A percentile compares a stretch with the other conserved stretches of the same genome.
Conservation (phyloP, 2,329 filamentous ascomycete genomes). For the Pyricularia sp. region DNA sequence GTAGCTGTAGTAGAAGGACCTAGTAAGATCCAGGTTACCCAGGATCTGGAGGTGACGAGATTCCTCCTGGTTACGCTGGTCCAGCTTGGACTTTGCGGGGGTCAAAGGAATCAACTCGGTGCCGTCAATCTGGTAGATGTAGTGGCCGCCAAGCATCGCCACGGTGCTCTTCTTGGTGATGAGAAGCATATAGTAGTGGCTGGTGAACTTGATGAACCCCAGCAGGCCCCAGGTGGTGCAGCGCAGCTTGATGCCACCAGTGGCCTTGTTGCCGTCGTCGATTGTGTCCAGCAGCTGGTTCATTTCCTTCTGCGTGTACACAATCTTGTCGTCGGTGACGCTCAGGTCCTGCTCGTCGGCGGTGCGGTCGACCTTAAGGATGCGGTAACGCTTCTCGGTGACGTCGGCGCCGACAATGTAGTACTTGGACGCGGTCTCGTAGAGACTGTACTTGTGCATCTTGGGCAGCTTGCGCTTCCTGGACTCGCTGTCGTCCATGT, state of each 20-base stretch:
- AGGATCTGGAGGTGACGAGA: conserved; percentile 81
- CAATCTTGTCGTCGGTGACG: conserved; percentile 87
- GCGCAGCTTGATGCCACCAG: conserved; percentile 80
- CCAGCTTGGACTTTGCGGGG: conserved; percentile 65
- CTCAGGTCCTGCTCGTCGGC: conserved; percentile 68
- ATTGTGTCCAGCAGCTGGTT: conserved; percentile 88
- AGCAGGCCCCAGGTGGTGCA: conserved; percentile 90
- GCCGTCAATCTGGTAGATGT: conserved; percentile 88
- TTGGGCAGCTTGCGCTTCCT: conserved; percentile 37
- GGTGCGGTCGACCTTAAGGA: conserved; percentile 91
- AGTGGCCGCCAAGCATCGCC: conserved; percentile 92
- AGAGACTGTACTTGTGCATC: conserved; percentile 97
- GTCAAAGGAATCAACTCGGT: conserved; percentile 87
- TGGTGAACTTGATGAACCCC: conserved; percentile 93
- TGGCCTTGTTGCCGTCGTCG: conserved; percentile 86
- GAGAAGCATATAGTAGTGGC: conserved; percentile 92
- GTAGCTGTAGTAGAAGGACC: conserved; percentile 97
- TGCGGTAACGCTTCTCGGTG: conserved; percentile 77
- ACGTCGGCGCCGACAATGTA: conserved; percentile 93
- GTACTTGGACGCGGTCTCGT: conserved; percentile 88
- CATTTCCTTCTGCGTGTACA: conserved; percentile 90
- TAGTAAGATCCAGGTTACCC: conserved; percentile 80
- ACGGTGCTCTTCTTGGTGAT: conserved; percentile 95
- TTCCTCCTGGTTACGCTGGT: conserved; percentile 76
- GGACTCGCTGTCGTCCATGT: conserved; percentile 12